Percentiles rank a stretch among this genome's conserved stretches.
Conservation (phyloP, 2,329 filamentous ascomycete genomes). For the Karstenula rhodostoma region DNA sequence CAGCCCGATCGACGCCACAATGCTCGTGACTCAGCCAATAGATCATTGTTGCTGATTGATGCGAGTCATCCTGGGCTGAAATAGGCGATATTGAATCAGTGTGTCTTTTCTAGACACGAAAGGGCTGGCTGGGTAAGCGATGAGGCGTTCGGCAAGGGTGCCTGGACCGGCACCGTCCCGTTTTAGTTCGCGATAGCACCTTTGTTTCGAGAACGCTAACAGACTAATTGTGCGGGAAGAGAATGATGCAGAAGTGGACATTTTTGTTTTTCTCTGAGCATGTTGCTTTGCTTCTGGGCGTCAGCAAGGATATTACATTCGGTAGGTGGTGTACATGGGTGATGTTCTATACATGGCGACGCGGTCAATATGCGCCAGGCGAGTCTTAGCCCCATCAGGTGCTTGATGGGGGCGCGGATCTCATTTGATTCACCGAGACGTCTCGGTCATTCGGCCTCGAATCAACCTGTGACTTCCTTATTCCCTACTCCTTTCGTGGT, state of each 20-base stretch:
- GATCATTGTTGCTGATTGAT: conserved; percentile 7
- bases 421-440: conserved; percentile 8
- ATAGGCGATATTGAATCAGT: conserved; percentile 2
- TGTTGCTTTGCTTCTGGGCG: conserved; percentile 6
- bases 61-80: conserved; percentile 10
- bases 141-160: conserved; percentile 9
- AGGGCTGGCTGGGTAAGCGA: conserved; percentile 13
- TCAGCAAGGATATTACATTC: conserved; percentile 6
- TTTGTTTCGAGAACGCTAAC: not conserved
- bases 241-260: not conserved
- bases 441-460: conserved; percentile 4
- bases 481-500: conserved; percentile 15
- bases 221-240: not conserved
- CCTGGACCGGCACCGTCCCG: conserved; percentile 5
- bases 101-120: conserved; percentile 2
- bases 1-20: no score
- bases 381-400: conserved; percentile 9
- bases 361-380: conserved; percentile 1
- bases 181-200: not conserved
- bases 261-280: conserved; percentile 6
- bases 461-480: not conserved
- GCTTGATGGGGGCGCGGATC: not conserved
- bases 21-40: conserved; percentile 4
- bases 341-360: conserved; percentile 15
- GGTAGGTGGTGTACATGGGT: conserved; percentile 18